Evolutionary conservation across 1,139 yeast genomes (phyloP).

Genomic region (Diutina rugosa): DNA sequence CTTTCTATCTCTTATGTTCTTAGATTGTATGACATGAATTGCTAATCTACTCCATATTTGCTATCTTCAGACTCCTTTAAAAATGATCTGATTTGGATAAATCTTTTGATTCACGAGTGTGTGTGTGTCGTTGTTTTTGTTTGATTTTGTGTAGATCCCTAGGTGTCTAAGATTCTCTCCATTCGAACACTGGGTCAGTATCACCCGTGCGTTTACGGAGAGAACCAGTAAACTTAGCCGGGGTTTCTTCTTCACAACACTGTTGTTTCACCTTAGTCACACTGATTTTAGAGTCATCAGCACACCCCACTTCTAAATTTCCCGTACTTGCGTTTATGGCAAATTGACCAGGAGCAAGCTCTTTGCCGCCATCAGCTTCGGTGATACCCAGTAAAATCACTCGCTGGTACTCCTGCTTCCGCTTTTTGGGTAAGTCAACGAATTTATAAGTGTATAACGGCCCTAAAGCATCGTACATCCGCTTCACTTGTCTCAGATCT

Average conservation of each 20-base stretch:
- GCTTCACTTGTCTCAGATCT: conserved; percentile 25
- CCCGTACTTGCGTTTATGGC: conserved; percentile 10
- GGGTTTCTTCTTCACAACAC: conserved; percentile 34
- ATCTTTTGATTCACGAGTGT: too few species aligned
- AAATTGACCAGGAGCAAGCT: conserved; percentile 25
- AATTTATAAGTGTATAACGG: conserved; percentile 36
- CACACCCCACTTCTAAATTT: conserved; percentile 26
- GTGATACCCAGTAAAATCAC: conserved; percentile 30
- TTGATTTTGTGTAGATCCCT: too few species aligned
- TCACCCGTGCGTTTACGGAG: conserved; percentile 34
- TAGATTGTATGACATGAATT: too few species aligned
- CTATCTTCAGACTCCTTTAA: too few species aligned
- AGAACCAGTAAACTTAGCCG: conserved; percentile 25
- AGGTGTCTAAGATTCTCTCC: neutral
- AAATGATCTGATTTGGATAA: too few species aligned
- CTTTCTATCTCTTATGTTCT: too few species aligned
- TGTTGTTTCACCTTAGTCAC: conserved; percentile 36
- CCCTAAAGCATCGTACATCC: conserved; percentile 45
- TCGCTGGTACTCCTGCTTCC: conserved; percentile 23
- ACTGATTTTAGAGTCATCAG: conserved; percentile 23
- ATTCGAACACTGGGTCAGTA: conserved; percentile 2
- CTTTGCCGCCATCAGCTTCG: neutral
- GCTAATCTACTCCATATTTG: too few species aligned
- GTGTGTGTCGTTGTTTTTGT: too few species aligned
- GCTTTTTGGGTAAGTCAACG: conserved; percentile 17